Evolutionary conservation across 768 basidiomycete species (phyloP).

Genomic region (Mycena albidolilacea): DNA sequence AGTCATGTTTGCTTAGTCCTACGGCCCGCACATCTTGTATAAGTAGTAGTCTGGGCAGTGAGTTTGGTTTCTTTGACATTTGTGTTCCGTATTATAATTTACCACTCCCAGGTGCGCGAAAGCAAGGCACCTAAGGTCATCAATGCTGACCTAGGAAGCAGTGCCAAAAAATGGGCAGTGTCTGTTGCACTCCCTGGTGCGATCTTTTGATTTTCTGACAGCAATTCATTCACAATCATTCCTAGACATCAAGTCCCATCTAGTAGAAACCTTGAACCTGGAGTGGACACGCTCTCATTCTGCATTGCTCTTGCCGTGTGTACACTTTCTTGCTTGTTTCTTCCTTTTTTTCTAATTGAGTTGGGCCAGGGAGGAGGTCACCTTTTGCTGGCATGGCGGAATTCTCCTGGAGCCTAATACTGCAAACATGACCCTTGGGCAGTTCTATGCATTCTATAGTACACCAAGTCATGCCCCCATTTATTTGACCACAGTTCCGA

Average conservation of each 20-base stretch:
- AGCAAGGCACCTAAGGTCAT: neutral
- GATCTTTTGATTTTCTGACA: neutral
- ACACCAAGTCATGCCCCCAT: neutral
- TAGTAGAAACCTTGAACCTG: neutral
- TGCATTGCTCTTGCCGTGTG: neutral
- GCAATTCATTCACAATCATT: neutral
- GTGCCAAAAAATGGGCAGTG: neutral
- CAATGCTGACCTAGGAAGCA: neutral
- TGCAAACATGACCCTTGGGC: neutral
- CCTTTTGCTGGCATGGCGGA: neutral
- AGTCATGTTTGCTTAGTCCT: no score
- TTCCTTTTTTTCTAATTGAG: neutral
- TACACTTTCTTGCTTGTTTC: neutral
- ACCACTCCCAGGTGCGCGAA: neutral
- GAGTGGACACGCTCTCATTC: neutral
- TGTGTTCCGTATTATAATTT: neutral
- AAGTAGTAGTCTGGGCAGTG: slow-evolving; percentile 42
- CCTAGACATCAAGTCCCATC: slow-evolving; percentile 13
- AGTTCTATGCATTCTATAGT: neutral
- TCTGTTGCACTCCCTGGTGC: neutral
- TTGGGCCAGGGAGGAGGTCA: slow-evolving; percentile 1
- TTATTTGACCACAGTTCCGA: neutral
- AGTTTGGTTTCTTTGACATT: slow-evolving; percentile 51
- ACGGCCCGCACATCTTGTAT: no score
- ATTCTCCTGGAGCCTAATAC: neutral